These are phyloP conservation scores for Silene uniflora DNA, from an alignment of 148 eudicot genomes.

Conservation along the genomic window DNA sequence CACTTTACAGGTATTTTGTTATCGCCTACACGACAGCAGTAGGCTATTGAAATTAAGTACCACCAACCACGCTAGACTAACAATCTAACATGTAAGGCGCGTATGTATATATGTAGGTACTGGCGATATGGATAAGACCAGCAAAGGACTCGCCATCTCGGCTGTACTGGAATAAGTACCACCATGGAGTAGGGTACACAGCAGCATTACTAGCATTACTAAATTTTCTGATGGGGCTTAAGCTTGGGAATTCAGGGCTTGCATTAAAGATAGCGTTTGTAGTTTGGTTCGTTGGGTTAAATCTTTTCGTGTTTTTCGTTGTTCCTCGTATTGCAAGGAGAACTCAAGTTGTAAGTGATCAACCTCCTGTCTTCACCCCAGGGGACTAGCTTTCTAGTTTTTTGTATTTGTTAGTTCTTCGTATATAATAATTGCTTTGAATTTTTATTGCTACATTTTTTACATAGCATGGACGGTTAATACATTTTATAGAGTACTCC, in stretches of 20 bases:
- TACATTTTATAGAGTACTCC: not conserved
- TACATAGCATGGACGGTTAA: too few relatives aligned
- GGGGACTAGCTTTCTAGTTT: not conserved
- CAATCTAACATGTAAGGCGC: not conserved
- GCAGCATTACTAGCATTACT: conserved; percentile 2
- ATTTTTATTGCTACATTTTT: too few relatives aligned
- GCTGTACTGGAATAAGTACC: conserved; percentile 6
- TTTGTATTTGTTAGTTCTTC: not conserved
- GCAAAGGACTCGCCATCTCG: conserved; percentile 2
- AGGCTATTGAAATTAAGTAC: too few relatives aligned
- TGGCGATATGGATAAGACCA: conserved; percentile 15
- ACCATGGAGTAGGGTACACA: conserved; percentile 13
- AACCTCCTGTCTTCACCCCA: not conserved
- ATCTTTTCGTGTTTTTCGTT: not conserved
- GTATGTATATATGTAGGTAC: not conserved
- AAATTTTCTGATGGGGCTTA: conserved; percentile 9
- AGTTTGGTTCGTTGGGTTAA: not conserved
- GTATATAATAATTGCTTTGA: too few relatives aligned
- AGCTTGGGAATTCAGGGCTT: not conserved
- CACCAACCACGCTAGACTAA: not conserved
- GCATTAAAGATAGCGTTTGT: not conserved
- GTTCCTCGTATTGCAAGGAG: not conserved
- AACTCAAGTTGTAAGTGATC: not conserved
- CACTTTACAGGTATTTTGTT: conserved; percentile 15
- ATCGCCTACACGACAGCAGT: too few relatives aligned